Evolutionary conservation across 2,329 filamentous ascomycete genomes (phyloP).

Genomic region (Cercospora janseana): DNA sequence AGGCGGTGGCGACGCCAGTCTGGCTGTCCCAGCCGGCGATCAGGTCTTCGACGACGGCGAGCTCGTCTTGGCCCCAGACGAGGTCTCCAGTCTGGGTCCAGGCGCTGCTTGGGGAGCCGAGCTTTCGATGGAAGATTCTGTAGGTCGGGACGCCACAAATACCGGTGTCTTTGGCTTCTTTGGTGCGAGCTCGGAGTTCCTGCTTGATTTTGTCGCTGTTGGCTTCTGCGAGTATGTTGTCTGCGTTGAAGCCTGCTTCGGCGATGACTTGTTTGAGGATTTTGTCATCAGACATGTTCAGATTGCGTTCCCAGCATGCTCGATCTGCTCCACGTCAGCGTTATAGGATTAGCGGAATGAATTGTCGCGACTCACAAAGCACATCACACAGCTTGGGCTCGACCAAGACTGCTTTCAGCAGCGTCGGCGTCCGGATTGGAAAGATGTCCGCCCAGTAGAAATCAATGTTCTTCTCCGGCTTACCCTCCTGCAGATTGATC

Average conservation of each 20-base stretch:
- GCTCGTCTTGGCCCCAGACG: constrained; percentile 30
- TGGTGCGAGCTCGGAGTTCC: constrained; percentile 23
- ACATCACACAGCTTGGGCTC: constrained; percentile 20
- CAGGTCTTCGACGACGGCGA: constrained; percentile 27
- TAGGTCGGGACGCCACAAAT: constrained; percentile 29
- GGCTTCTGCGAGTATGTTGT: constrained; percentile 14
- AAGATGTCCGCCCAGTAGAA: constrained; percentile 29
- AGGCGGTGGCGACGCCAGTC: constrained; percentile 12
- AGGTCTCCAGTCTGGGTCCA: constrained; percentile 25
- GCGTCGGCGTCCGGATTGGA: constrained; percentile 25
- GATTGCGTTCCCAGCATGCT: constrained; percentile 29
- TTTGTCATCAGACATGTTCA: constrained; percentile 27
- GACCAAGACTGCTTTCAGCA: constrained; percentile 22
- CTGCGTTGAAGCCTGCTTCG: constrained; percentile 23
- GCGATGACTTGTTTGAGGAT: constrained; percentile 21
- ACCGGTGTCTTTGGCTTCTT: constrained; percentile 25
- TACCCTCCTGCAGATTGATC: constrained; percentile 25
- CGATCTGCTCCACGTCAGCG: constrained; percentile 14
- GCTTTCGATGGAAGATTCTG: constrained; percentile 23
- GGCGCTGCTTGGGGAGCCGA: neutral
- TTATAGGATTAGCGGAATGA: neutral
- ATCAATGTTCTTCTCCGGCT: constrained; percentile 21
- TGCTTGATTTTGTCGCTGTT: constrained; percentile 23
- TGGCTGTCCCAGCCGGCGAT: constrained; percentile 26
- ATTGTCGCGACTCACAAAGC: constrained; percentile 18